Conservation (phyloP, 202 grass and related monocot genomes). For the Miscanthus sacchariflorus region DNA sequence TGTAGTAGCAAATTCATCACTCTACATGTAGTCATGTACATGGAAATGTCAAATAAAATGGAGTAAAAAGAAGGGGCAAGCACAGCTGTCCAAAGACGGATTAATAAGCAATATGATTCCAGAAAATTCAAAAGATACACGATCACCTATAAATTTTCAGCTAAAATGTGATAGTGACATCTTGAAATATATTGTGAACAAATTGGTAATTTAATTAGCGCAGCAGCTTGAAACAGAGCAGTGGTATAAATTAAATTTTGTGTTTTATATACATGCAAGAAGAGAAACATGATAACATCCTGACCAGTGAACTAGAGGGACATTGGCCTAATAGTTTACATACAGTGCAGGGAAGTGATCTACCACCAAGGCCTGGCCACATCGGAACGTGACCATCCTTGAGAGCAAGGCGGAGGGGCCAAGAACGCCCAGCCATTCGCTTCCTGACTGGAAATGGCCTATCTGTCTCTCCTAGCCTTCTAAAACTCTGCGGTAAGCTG, state of each 20-base stretch:
- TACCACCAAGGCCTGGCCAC: conserved; percentile 71
- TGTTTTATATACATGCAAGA: not conserved
- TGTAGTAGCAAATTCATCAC: conserved; percentile 81
- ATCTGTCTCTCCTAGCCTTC: conserved; percentile 81
- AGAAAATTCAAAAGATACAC: not conserved
- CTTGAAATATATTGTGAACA: not conserved
- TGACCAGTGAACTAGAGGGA: not conserved
- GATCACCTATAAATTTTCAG: not conserved
- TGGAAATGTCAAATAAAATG: conserved; percentile 4
- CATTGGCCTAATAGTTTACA: conserved; percentile 11
- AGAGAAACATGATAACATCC: not conserved
- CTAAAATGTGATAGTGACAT: not conserved
- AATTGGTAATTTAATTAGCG: not conserved
- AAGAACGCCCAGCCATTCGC: conserved; percentile 86
- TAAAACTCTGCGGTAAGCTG: conserved; percentile 75
- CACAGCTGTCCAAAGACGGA: conserved; percentile 2
- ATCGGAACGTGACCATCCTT: conserved; percentile 53
- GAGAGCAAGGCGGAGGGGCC: conserved; percentile 68
- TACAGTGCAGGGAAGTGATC: conserved; percentile 86
- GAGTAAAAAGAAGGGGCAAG: not conserved
- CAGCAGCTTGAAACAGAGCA: not conserved
- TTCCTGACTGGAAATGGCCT: conserved; percentile 76
- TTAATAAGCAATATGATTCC: not conserved
- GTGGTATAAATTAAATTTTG: not conserved
- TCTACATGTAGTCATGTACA: conserved; percentile 45